Evolutionary conservation across 257 asterid species (phyloP).

Genomic region (Osmanthus fragrans): DNA sequence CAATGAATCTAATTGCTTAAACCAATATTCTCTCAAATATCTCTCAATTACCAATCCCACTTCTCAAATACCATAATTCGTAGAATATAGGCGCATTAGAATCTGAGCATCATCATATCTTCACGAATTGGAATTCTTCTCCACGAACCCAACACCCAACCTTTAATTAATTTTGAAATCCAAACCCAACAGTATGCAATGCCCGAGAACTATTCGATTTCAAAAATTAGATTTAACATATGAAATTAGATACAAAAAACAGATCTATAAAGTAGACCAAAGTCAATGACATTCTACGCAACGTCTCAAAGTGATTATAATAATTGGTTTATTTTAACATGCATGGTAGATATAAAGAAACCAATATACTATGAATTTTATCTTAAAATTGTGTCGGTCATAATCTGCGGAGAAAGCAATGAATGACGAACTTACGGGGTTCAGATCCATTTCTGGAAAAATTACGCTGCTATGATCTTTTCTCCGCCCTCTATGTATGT

Average conservation of each 20-base stretch:
- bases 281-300: neutral
- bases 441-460: slow-evolving; percentile 31
- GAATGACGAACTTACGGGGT: slow-evolving; percentile 24
- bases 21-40: neutral
- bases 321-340: neutral
- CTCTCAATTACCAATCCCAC: neutral
- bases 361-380: neutral
- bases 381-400: neutral
- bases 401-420: neutral
- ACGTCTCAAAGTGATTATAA: neutral
- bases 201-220: neutral
- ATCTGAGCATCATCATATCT: slow-evolving; percentile 5
- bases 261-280: slow-evolving; percentile 6
- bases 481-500: slow-evolving; percentile 43
- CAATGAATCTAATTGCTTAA: neutral
- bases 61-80: neutral
- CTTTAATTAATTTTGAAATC: neutral
- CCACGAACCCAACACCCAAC: neutral
- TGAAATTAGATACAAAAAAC: neutral
- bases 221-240: neutral
- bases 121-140: slow-evolving; percentile 1
- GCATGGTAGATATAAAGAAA: neutral
- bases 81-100: neutral
- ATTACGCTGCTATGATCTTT: neutral
- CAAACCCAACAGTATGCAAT: neutral